These are phyloP conservation scores for Phytophthora sojae DNA, from an alignment of 352 stramenopile species.

Conservation along the genomic window DNA sequence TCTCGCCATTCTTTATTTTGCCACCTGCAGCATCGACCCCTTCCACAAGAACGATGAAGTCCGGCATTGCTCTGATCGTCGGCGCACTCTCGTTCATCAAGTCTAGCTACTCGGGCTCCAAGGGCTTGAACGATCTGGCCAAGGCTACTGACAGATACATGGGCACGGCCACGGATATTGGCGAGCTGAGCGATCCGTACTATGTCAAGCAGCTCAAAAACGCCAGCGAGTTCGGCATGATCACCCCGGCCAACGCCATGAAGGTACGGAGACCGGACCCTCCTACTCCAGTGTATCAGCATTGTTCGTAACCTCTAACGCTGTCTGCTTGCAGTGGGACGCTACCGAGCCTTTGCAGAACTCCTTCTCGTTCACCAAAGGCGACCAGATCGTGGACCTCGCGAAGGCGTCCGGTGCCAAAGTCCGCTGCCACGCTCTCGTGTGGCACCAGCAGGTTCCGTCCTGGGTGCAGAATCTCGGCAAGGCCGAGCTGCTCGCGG, in stretches of 20 bases:
- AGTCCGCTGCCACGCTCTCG: conserved; percentile 24
- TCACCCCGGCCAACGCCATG: conserved; percentile 27
- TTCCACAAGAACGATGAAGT: conserved; percentile 14
- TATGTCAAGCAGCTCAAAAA: conserved; percentile 25
- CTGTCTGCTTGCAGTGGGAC: conserved; percentile 6
- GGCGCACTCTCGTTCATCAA: conserved; percentile 13
- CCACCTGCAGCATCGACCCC: neutral
- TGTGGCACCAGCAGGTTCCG: conserved; percentile 21
- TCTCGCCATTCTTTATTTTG: conserved; percentile 7
- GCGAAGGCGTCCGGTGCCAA: conserved; percentile 14
- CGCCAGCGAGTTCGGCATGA: conserved; percentile 17
- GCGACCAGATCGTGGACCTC: conserved; percentile 12
- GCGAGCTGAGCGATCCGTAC: conserved; percentile 20
- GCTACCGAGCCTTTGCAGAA: conserved; percentile 14
- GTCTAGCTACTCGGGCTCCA: conserved; percentile 17
- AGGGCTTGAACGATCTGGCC: conserved; percentile 19
- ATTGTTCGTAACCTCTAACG: neutral
- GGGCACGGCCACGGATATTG: conserved; percentile 15
- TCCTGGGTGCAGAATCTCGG: conserved; percentile 21
- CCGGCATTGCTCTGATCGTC: neutral
- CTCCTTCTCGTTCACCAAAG: conserved; percentile 11
- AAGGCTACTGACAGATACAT: conserved; percentile 18
- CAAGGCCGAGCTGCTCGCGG: conserved; percentile 19
- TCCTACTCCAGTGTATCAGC: neutral
- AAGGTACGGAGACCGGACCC: conserved; percentile 7